Percentiles rank a stretch among this genome's conserved stretches.
phyloP scores from a whole-genome alignment of 1,284 basidiomycete genomes.

The Microbotryum lychnidis-dioicae region DNA sequence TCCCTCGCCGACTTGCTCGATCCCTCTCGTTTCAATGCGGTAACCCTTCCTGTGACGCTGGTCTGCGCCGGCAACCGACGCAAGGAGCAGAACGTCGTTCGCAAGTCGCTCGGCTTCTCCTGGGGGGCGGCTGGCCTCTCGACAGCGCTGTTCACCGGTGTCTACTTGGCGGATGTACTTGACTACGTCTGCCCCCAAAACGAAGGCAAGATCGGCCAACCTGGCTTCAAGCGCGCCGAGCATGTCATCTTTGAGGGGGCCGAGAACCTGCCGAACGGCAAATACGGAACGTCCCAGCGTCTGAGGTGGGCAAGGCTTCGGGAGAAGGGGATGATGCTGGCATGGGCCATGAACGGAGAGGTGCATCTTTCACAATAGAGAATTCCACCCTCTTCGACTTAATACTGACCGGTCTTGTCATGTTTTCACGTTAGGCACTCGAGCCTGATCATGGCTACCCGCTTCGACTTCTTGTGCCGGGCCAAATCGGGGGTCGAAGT shows the following conservation, averaged over 20 bases:
- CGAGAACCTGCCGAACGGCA: slow-evolving; percentile 57
- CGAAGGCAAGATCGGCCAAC: slow-evolving; percentile 29
- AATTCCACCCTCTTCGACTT: no score
- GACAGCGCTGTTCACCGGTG: slow-evolving; percentile 60
- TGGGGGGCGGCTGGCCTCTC: slow-evolving; percentile 45
- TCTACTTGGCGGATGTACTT: slow-evolving; percentile 55
- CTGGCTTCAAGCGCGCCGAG: slow-evolving; percentile 41
- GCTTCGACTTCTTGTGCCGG: slow-evolving; percentile 50
- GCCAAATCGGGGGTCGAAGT: slow-evolving; percentile 37
- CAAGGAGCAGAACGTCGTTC: slow-evolving; percentile 62
- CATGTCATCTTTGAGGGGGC: slow-evolving; percentile 59
- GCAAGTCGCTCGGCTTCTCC: slow-evolving; percentile 49
- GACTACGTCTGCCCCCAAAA: slow-evolving; percentile 45
- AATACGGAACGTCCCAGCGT: slow-evolving; percentile 56
- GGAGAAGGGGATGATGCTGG: slow-evolving; percentile 53
- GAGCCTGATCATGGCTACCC: slow-evolving; percentile 62
- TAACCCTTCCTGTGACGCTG: slow-evolving; percentile 58
- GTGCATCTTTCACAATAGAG: slow-evolving; percentile 9
- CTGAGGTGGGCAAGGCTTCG: slow-evolving; percentile 49
- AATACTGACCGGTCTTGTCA: no score
- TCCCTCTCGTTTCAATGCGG: slow-evolving; percentile 45
- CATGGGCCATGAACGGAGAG: slow-evolving; percentile 56
- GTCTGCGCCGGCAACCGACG: slow-evolving; percentile 62
- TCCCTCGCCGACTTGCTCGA: slow-evolving; percentile 47
- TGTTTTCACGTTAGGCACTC: slow-evolving; percentile 14